These are phyloP conservation scores for Jamesozyma lodderae DNA, from an alignment of 805 yeast species.

Conservation along the genomic window DNA sequence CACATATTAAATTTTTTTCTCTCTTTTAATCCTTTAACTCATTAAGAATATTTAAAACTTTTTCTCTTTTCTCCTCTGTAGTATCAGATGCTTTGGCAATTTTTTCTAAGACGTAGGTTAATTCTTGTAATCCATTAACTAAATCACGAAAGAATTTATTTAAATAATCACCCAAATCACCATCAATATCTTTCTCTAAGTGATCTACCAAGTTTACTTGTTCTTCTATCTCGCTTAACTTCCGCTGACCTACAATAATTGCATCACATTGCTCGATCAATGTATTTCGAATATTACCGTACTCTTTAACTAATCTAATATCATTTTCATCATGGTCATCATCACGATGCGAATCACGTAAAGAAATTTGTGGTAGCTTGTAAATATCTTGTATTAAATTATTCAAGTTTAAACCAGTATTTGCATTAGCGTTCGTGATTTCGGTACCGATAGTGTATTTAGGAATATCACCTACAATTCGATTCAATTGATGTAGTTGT, in stretches of 20 bases:
- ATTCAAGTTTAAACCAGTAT: slow-evolving; percentile 4
- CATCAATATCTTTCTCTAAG: not conserved
- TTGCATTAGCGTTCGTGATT: slow-evolving; percentile 4
- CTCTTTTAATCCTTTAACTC: not conserved
- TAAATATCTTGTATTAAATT: slow-evolving; percentile 15
- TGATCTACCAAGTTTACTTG: not conserved
- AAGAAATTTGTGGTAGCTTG: slow-evolving; percentile 20
- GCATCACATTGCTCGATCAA: slow-evolving; percentile 15
- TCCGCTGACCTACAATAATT: slow-evolving; percentile 12
- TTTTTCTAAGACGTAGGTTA: slow-evolving; percentile 13
- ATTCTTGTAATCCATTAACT: slow-evolving; percentile 10
- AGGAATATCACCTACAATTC: slow-evolving; percentile 23
- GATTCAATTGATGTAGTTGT: slow-evolving; percentile 13
- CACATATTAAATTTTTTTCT: slow-evolving; percentile 4
- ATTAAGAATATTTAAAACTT: not conserved
- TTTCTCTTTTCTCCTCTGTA: not conserved
- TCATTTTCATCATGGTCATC: slow-evolving; percentile 11
- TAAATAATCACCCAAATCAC: slow-evolving; percentile 7
- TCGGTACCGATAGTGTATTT: slow-evolving; percentile 18
- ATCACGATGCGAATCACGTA: slow-evolving; percentile 2
- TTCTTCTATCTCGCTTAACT: too few species aligned
- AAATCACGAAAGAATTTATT: slow-evolving; percentile 7
- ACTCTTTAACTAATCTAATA: slow-evolving; percentile 15
- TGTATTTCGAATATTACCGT: slow-evolving; percentile 16
- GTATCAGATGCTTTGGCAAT: slow-evolving; percentile 10